Base-by-base conservation (phyloP, 306 rosid species). In the Cucurbita argyrosperma region DNA sequence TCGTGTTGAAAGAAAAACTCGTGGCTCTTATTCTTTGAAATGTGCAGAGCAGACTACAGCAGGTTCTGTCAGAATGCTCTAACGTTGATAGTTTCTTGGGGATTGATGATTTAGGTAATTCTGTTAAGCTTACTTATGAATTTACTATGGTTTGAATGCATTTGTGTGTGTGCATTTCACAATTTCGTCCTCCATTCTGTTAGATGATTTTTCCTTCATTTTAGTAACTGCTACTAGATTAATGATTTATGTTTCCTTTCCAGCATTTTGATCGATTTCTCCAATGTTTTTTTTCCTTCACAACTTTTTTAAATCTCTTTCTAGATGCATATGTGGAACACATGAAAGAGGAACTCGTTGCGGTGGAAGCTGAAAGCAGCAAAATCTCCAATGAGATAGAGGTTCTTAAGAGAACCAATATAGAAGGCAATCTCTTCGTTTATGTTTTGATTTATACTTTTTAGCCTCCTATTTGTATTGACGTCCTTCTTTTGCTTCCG, bases 61-160 rank as follows among this genome's bases (percentile, higher is more conserved):
- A 82, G 71, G 76, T 86, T 77, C 84, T 83, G 26, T 83, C 89
- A 62, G 84, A 87, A 54, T 86, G 80, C 80, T 85, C 89, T 5
- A 83, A 83, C 53, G 76, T 80, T 61, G 80, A 23, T 51, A 76
- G 57, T 78, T 73, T 76, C 23, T 46, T 77, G 26, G 81, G 21
- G 38, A 74, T 74, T 75, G 78, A 79, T 46, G 89, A 88, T 76
- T 74, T 74, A 62, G 89, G 96, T 90, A 69, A 56, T 76, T 70
- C 15, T 19, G 47, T 74, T 11, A 47, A 61, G 57, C 15, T 61
- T 51, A 0, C 6, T 11, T 13, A 50, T 42, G 56, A 53, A 15
- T 39, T 23, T 10, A 35, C 15, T 13, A 13, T 14, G 42, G 16
- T 50, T 30, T 9, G 13, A 35, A 70, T 50, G 59, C 21, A 46